Evolutionary conservation across 805 yeast species (phyloP).

Genomic region (Metschnikowia bowlesiae): DNA sequence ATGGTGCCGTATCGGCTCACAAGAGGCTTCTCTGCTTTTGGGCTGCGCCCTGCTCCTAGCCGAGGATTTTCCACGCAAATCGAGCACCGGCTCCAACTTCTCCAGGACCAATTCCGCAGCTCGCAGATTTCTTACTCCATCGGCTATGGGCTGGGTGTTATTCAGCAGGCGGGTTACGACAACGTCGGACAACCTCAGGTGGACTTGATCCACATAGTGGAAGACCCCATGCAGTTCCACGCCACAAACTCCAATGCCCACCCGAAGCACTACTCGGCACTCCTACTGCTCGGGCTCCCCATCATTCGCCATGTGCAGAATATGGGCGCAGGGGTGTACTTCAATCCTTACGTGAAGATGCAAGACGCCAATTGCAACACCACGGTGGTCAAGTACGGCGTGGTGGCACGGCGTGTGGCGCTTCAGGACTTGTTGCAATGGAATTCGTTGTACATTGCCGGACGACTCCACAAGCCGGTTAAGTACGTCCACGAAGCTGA

Average conservation of each 20-base stretch:
- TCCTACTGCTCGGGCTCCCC: conserved; percentile 40
- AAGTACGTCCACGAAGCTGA: conserved; percentile 60
- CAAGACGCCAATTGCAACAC: conserved; percentile 33
- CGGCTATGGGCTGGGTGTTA: conserved; percentile 95
- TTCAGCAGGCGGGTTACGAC: conserved; percentile 54
- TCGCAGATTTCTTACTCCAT: conserved; percentile 77
- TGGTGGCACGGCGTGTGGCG: conserved; percentile 59
- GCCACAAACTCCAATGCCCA: conserved; percentile 58
- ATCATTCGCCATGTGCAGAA: conserved; percentile 52
- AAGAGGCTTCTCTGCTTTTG: not conserved
- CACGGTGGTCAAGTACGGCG: conserved; percentile 74
- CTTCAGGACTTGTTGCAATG: conserved; percentile 74
- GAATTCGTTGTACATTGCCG: conserved; percentile 84
- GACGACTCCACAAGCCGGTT: conserved; percentile 92
- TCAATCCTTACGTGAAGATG: conserved; percentile 80
- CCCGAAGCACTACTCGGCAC: conserved; percentile 73
- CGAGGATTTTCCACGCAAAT: not conserved
- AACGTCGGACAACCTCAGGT: conserved; percentile 56
- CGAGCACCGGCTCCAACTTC: conserved; percentile 6
- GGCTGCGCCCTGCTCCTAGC: not conserved
- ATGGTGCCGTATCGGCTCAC: not conserved
- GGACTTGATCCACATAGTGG: conserved; percentile 81
- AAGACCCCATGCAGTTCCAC: conserved; percentile 75
- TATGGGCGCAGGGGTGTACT: conserved; percentile 86
- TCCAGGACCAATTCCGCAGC: conserved; percentile 6